phyloP scores from a whole-genome alignment of 2,329 filamentous ascomycete genomes.

The Hymenoscyphus fructigenus region DNA sequence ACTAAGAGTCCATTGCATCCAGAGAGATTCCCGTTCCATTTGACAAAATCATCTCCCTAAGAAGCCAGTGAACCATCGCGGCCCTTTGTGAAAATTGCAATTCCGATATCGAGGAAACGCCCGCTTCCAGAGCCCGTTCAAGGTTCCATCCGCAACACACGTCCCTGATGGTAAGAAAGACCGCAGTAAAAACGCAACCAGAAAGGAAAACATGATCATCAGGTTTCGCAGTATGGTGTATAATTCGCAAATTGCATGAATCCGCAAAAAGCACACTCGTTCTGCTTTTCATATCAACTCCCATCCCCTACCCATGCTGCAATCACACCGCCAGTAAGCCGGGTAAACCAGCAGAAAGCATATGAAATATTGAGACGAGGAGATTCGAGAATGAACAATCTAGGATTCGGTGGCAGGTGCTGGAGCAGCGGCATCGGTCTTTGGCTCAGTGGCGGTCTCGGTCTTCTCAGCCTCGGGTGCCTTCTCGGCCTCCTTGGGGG shows the following conservation, averaged over 20 bases:
- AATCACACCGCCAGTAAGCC: slow-evolving; percentile 36
- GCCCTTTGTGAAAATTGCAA: slow-evolving; percentile 34
- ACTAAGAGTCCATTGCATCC: slow-evolving; percentile 25
- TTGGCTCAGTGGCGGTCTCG: slow-evolving; percentile 28
- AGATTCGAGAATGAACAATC: slow-evolving; percentile 40
- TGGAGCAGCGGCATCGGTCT: slow-evolving; percentile 35
- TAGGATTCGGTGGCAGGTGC: slow-evolving; percentile 54
- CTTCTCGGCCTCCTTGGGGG: slow-evolving; percentile 62
- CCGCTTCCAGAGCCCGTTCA: slow-evolving; percentile 30
- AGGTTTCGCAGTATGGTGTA: slow-evolving; percentile 39
- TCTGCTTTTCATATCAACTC: slow-evolving; percentile 40
- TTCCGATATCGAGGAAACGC: slow-evolving; percentile 34
- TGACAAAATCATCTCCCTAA: slow-evolving; percentile 27
- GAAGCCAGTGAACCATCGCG: slow-evolving; percentile 32
- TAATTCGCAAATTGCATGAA: slow-evolving; percentile 5
- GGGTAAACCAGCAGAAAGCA: slow-evolving; percentile 36
- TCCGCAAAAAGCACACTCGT: slow-evolving; percentile 36
- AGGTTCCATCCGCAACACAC: slow-evolving; percentile 31
- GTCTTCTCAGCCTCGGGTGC: slow-evolving; percentile 41
- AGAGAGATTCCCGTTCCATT: slow-evolving; percentile 28
- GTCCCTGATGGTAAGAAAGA: slow-evolving; percentile 28
- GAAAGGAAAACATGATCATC: slow-evolving; percentile 40
- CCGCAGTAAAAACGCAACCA: slow-evolving; percentile 35
- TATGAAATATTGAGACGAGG: slow-evolving; percentile 40
- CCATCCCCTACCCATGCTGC: slow-evolving; percentile 37